Base-by-base conservation (phyloP, 176 grass and related monocot genomes). In the Musa schizocarpa region DNA sequence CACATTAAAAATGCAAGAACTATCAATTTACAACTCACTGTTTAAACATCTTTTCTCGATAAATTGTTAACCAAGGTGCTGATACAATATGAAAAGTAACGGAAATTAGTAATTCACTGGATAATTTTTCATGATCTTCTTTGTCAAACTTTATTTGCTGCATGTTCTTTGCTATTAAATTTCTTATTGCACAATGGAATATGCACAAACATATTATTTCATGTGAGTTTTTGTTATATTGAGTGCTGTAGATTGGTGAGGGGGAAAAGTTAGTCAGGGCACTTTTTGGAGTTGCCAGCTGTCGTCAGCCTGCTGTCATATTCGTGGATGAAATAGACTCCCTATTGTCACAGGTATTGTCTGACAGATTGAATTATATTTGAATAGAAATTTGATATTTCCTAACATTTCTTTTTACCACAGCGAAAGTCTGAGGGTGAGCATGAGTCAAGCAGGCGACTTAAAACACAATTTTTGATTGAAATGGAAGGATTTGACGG, bases 281-380 rank as follows among this genome's bases (percentile, higher is more conserved):
- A 80, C 87, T 97, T 76, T 97, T 97, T 91, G 94, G 90, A 48
- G 94, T 97, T 57, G 94, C 94, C 56, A 82, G 77, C 63, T 97
- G 94, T 83, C 94, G 94, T 64, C 90, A 97, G 78, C 94, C 94
- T 76, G 87, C 94, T 65, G 94, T 97, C 52, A 97, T 97, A 81
- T 97, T 97, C 76, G 86, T 97, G 52, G 94, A 97, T 83, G 94
- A 97, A 86, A 93, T 97, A 51, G 94, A 97, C 79, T 93, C 94
- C 63, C 75, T 97, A 53, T 80, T 97, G 12, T 97, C 94, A 80
- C 94, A 97, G 86, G 94, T 93, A 81, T 53, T 54, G 56, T 83
- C 68, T 63, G 14, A 50, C 68, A 70, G 51, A 70, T 10, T 70
- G 11, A 70, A 25, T 70, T 51, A 8, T 70, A 20, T 70, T 8